Evolutionary conservation across 495 filamentous ascomycete genomes (phyloP), one percentile per base, ranked within the genome.

Genomic region (Aspergillus steynii): DNA sequence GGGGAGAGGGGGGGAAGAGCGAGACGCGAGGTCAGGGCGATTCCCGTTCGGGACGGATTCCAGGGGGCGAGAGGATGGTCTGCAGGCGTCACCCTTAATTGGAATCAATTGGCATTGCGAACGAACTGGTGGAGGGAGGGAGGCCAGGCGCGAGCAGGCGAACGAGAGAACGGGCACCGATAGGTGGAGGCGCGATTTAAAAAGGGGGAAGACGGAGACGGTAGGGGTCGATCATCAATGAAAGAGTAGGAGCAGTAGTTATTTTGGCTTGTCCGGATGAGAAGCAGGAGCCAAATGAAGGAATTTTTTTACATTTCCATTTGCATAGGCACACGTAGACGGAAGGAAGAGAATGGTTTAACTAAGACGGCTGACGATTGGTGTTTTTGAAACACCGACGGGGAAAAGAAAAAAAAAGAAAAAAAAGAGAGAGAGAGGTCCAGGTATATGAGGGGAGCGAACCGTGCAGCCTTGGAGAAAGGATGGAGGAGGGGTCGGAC

Each of bases 171-270:
- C 37, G 37, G 37, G 9, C 37, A 42, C 9, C 9, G 37, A 42
- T 42, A 62, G 50, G 56, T 55, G 56, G 56, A 63, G 42, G 50
- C 58, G 53, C 50, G 66, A 53, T 56, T 50, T 60, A 65, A 69
- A 69, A 65, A 60, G 63, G 66, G 66, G 66, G 60, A 42, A 64
- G 63, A 37, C 9, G 62, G 66, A 58, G 55, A 62, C 56, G 59
- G 59, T 54, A 55, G 49, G 25, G 50, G 59, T 60, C 65, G 61
- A 62, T 64, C 59, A 29, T 49, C 34, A 56, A 55, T 26, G 37
- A 55, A 42, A 42, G 37, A 14, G 9, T 15, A 34, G 37, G 31
- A 42, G 10, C 14, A 8, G 37, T 14, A 14, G 9, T 3, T 42
- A 42, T 42, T 42, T 14, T 10, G 37, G 37, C 37, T 12, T 42